A percentile compares a stretch with the other conserved stretches of the same genome.
These are phyloP conservation scores for Pyrenochaeta sp. DNA, from an alignment of 2,329 filamentous ascomycete species.

Conservation along the genomic window DNA sequence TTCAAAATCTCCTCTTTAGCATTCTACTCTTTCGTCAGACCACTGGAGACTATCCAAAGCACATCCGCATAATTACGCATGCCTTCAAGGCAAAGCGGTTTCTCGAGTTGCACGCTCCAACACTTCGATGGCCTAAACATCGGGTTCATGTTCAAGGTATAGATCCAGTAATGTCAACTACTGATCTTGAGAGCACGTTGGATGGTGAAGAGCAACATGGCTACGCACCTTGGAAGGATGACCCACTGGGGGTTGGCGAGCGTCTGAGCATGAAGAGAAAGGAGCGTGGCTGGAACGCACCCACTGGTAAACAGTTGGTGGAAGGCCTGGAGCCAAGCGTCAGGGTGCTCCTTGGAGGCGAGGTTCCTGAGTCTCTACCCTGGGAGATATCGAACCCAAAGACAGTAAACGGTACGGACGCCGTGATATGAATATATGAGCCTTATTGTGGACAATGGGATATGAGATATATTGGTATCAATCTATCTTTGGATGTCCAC, in stretches of 20 bases:
- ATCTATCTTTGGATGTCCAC: slow-evolving; percentile 64
- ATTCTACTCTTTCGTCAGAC: slow-evolving; percentile 63
- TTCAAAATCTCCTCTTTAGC: slow-evolving; percentile 83
- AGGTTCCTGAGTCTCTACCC: slow-evolving; percentile 30
- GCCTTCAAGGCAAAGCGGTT: slow-evolving; percentile 58
- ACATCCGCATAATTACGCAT: slow-evolving; percentile 56
- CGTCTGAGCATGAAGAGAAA: slow-evolving; percentile 50
- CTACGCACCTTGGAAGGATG: slow-evolving; percentile 48
- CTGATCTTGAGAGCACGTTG: slow-evolving; percentile 48
- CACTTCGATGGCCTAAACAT: slow-evolving; percentile 54
- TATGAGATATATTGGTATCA: neutral
- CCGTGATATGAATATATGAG: neutral
- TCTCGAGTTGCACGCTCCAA: slow-evolving; percentile 50
- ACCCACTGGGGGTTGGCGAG: slow-evolving; percentile 50
- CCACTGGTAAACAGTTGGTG: slow-evolving; percentile 21
- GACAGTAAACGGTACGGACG: neutral
- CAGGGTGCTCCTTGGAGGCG: slow-evolving; percentile 34
- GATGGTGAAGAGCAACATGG: slow-evolving; percentile 49
- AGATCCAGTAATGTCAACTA: slow-evolving; percentile 53
- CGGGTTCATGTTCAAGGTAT: slow-evolving; percentile 55
- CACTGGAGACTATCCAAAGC: slow-evolving; percentile 51
- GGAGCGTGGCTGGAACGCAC: slow-evolving; percentile 50
- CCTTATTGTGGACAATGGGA: neutral
- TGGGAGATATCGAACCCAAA: slow-evolving; percentile 24
- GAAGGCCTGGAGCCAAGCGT: slow-evolving; percentile 40